These are phyloP conservation scores for Diddensiella santjacobensis DNA, from an alignment of 805 yeast genomes.

Conservation along the genomic window DNA sequence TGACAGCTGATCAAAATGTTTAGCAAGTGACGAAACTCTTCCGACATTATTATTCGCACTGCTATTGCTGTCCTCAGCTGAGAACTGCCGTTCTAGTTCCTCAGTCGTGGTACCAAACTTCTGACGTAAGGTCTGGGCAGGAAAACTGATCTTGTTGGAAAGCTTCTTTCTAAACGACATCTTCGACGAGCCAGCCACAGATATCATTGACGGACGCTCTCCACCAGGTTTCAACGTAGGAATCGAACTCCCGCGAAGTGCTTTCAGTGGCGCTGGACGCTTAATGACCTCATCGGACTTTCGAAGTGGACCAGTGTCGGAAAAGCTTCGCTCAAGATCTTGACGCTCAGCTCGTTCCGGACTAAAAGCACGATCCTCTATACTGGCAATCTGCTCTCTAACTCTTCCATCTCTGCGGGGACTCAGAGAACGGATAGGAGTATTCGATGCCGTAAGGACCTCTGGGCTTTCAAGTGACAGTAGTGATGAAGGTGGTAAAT, in stretches of 20 bases:
- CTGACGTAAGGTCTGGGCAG: conserved; percentile 15
- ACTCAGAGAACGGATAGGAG: conserved; percentile 11
- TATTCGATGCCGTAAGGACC: conserved; percentile 2
- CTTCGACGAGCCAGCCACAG: not conserved
- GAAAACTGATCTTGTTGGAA: conserved; percentile 15
- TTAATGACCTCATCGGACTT: not conserved
- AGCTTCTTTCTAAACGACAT: conserved; percentile 15
- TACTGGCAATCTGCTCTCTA: not conserved
- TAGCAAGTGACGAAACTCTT: conserved; percentile 39
- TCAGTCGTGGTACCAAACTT: conserved; percentile 19
- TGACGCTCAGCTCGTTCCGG: not conserved
- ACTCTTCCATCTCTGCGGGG: conserved; percentile 1
- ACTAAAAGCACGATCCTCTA: not conserved
- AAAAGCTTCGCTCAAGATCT: not conserved
- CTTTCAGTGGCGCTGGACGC: not conserved
- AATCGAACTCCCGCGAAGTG: conserved; percentile 8
- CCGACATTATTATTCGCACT: not conserved
- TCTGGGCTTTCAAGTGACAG: not conserved
- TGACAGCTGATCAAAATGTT: conserved; percentile 76
- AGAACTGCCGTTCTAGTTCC: conserved; percentile 26
- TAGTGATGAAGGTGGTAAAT: not conserved
- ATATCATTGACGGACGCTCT: not conserved
- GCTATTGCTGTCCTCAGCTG: not conserved
- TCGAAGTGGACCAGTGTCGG: not conserved
- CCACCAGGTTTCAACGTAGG: conserved; percentile 10